phyloP scores from a whole-genome alignment of 148 eudicot species.

The Heliamphora exappendiculata region DNA sequence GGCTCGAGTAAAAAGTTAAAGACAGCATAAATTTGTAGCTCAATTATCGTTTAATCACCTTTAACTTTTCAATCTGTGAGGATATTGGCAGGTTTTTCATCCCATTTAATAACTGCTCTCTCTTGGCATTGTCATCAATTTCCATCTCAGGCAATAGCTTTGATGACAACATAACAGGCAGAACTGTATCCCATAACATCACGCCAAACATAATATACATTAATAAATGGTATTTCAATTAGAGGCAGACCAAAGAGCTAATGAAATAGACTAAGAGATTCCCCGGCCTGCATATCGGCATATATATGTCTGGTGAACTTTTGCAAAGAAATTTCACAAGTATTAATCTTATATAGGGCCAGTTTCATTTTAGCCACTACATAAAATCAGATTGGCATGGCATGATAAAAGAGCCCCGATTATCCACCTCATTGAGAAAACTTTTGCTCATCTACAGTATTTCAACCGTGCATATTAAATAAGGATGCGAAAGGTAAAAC shows the following conservation, averaged over 20 bases:
- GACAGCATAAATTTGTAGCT: neutral
- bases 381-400: neutral
- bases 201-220: neutral
- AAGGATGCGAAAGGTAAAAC: neutral
- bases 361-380: neutral
- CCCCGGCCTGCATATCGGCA: neutral
- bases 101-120: slow-evolving; percentile 75
- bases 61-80: slow-evolving; percentile 76
- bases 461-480: slow-evolving; percentile 6
- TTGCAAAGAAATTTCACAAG: neutral
- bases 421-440: neutral
- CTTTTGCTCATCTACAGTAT: neutral
- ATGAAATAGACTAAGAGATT: neutral
- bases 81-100: slow-evolving; percentile 65
- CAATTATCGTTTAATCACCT: slow-evolving; percentile 38
- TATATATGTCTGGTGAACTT: neutral
- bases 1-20: neutral
- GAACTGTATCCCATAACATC: slow-evolving; percentile 37
- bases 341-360: neutral
- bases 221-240: neutral
- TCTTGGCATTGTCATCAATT: slow-evolving; percentile 65
- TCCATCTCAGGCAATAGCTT: slow-evolving; percentile 99
- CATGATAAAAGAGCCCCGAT: neutral
- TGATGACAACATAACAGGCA: slow-evolving; percentile 98
- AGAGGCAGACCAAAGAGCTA: neutral